A percentile compares a stretch with the other conserved stretches of the same genome.
Conservation (phyloP, 2,329 filamentous ascomycete species). For the Apiospora aurea region DNA sequence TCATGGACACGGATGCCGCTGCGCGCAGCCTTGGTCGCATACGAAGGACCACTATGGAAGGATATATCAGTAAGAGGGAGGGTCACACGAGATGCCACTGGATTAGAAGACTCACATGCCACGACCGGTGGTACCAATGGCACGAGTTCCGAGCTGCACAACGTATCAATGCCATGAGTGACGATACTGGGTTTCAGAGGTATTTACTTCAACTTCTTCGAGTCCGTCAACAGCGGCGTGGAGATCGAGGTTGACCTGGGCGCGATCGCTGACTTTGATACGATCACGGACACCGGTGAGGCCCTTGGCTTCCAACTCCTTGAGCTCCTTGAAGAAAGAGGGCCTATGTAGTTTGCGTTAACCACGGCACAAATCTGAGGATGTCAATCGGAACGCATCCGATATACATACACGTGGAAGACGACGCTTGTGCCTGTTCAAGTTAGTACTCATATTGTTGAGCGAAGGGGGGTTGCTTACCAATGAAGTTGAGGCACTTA, state of each 20-base stretch:
- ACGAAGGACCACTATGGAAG: conserved; percentile 41
- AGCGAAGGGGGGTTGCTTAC: conserved; percentile 56
- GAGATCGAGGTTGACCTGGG: conserved; percentile 68
- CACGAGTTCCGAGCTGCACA: conserved; percentile 26
- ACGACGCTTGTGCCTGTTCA: conserved; percentile 35
- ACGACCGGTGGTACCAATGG: conserved; percentile 51
- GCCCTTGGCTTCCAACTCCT: conserved; percentile 66
- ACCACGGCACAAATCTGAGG: not conserved
- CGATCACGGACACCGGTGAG: conserved; percentile 60
- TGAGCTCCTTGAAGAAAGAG: conserved; percentile 71
- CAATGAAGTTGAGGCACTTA: conserved; percentile 75
- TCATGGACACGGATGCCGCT: conserved; percentile 72
- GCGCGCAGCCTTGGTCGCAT: conserved; percentile 66
- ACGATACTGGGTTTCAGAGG: conserved; percentile 11
- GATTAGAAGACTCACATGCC: not conserved
- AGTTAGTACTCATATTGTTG: not conserved
- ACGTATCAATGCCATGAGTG: not conserved
- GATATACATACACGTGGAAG: conserved; percentile 37
- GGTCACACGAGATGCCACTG: not conserved
- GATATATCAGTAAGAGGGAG: conserved; percentile 43
- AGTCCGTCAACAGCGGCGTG: conserved; percentile 72
- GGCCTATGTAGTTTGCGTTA: conserved; percentile 41
- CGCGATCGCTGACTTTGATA: conserved; percentile 68
- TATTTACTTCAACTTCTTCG: conserved; percentile 56
- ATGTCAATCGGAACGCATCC: not conserved